phyloP scores from a whole-genome alignment of 2,329 filamentous ascomycete species.

The Atkinsonella texensis region DNA sequence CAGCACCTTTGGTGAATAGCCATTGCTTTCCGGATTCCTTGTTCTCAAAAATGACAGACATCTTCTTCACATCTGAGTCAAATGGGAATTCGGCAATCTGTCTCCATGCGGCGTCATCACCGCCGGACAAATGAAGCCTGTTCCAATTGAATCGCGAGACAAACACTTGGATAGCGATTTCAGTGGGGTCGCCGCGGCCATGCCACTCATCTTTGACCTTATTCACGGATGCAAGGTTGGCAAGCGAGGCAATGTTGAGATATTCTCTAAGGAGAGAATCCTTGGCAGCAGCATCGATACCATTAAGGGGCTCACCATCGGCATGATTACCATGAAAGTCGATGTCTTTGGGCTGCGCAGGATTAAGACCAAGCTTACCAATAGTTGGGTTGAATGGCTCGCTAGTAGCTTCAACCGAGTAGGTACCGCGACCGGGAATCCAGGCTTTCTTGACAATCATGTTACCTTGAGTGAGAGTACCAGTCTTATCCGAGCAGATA shows the following conservation, averaged over 20 bases:
- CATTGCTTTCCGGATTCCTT: conserved; percentile 26
- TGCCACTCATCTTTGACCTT: conserved; percentile 44
- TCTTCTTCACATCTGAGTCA: conserved; percentile 39
- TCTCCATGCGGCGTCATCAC: conserved; percentile 38
- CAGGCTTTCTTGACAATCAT: conserved; percentile 43
- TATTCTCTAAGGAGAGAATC: conserved; percentile 40
- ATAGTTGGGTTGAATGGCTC: conserved; percentile 46
- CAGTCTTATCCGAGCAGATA: conserved; percentile 46
- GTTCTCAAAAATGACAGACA: conserved; percentile 38
- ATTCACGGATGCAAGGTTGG: conserved; percentile 52
- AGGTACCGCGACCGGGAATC: conserved; percentile 35
- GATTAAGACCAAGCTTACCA: conserved; percentile 31
- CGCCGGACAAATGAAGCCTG: conserved; percentile 36
- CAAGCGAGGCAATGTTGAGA: conserved; percentile 51
- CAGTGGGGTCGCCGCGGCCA: conserved; percentile 50
- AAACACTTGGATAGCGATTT: conserved; percentile 66
- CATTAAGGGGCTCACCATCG: conserved; percentile 15
- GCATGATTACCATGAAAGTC: conserved; percentile 15
- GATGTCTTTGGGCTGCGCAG: conserved; percentile 24
- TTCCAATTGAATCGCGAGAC: conserved; percentile 56
- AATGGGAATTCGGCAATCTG: conserved; percentile 50
- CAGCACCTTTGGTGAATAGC: conserved; percentile 42
- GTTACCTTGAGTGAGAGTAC: conserved; percentile 39
- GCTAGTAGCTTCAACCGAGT: conserved; percentile 35
- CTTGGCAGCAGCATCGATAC: conserved; percentile 25